Conservation (phyloP, 129 eudicot genomes). For the Dittrichia graveolens region DNA sequence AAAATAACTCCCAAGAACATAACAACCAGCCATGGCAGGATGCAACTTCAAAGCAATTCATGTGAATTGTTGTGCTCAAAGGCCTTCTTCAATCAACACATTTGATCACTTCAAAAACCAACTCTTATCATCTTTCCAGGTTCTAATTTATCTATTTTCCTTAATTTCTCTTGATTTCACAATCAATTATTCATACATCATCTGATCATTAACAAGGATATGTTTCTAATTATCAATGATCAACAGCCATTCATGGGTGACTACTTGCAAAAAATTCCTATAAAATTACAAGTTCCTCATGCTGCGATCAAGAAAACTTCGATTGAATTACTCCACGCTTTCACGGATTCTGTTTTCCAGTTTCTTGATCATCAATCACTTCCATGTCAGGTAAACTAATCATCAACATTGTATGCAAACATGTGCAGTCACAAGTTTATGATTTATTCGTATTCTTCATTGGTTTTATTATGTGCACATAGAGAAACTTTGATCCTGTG, state of each 20-base stretch:
- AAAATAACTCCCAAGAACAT: not conserved
- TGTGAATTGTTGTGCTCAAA: constrained; percentile 44
- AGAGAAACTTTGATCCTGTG: constrained; percentile 69
- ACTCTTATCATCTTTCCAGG: constrained; percentile 50
- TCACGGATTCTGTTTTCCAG: constrained; percentile 53
- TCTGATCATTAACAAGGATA: not conserved
- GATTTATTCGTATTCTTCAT: not conserved
- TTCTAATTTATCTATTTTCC: not conserved
- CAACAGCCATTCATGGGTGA: constrained; percentile 53
- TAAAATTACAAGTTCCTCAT: constrained; percentile 28
- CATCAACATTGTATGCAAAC: not conserved
- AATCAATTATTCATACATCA: not conserved
- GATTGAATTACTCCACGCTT: constrained; percentile 44
- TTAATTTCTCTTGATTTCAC: not conserved
- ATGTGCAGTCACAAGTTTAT: not conserved
- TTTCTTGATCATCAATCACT: constrained; percentile 62
- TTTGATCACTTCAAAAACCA: constrained; percentile 38
- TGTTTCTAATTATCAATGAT: not conserved
- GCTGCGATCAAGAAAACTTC: constrained; percentile 46
- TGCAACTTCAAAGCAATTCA: constrained; percentile 29
- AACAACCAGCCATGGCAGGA: constrained; percentile 29
- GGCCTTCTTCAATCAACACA: constrained; percentile 38
- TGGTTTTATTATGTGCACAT: not conserved
- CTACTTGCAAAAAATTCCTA: constrained; percentile 38
- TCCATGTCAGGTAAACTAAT: constrained; percentile 60